These are phyloP conservation scores for Globisporangium abappressorium DNA, from an alignment of 352 stramenopile genomes.

Conservation along the genomic window DNA sequence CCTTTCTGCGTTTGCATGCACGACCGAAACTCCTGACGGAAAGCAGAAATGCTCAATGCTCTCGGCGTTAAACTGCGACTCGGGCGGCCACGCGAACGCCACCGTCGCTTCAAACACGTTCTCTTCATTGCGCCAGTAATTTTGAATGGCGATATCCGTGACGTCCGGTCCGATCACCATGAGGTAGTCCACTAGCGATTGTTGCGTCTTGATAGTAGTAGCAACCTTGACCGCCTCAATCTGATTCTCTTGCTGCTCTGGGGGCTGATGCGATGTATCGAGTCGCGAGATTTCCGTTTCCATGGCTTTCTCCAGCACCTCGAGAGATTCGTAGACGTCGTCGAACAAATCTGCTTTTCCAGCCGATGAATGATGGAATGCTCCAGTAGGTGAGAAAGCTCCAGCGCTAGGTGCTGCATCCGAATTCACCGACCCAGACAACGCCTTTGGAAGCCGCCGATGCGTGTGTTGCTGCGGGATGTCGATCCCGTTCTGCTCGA, in stretches of 20 bases:
- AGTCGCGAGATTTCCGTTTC: constrained; percentile 35
- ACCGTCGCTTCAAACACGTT: constrained; percentile 56
- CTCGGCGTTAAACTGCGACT: constrained; percentile 64
- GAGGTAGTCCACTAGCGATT: constrained; percentile 44
- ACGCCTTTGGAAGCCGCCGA: not conserved
- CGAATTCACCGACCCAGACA: not conserved
- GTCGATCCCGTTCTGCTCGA: constrained; percentile 39
- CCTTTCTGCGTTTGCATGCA: not conserved
- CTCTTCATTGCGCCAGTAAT: constrained; percentile 38
- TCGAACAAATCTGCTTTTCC: constrained; percentile 30
- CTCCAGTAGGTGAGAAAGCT: not conserved
- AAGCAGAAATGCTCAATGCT: constrained; percentile 80
- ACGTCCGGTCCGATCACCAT: constrained; percentile 45
- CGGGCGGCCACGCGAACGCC: constrained; percentile 58
- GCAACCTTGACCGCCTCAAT: not conserved
- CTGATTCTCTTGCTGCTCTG: not conserved
- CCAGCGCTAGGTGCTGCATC: not conserved
- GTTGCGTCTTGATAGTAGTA: not conserved
- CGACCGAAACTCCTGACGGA: constrained; percentile 32
- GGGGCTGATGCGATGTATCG: not conserved
- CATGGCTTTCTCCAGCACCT: constrained; percentile 35
- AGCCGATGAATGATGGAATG: not conserved
- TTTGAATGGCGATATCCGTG: constrained; percentile 39
- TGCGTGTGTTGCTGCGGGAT: constrained; percentile 19
- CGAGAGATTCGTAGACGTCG: constrained; percentile 43